These are phyloP conservation scores for Cucurbita maxima DNA, from an alignment of 306 rosid genomes.

Conservation along the genomic window DNA sequence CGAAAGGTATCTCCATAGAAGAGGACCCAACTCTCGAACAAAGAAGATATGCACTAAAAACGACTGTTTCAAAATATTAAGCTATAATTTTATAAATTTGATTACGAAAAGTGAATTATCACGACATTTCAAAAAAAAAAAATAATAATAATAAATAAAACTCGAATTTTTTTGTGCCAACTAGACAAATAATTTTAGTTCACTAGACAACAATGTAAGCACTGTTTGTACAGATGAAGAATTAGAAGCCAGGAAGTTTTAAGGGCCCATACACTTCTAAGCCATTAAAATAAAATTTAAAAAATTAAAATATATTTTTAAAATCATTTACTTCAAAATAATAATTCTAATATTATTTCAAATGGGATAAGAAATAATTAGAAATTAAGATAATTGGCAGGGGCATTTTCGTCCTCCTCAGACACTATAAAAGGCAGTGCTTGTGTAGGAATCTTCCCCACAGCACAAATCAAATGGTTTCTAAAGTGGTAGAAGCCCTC, in stretches of 20 bases:
- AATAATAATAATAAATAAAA: too few relatives aligned
- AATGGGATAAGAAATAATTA: not conserved
- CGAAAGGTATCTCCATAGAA: too few relatives aligned
- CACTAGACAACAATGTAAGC: not conserved
- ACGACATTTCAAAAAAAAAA: too few relatives aligned
- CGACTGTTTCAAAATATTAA: too few relatives aligned
- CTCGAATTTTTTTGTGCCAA: not conserved
- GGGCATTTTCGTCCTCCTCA: not conserved
- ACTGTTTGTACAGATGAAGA: not conserved
- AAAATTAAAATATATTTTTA: not conserved
- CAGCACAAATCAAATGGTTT: slow-evolving; percentile 32
- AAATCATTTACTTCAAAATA: not conserved
- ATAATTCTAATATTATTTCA: not conserved
- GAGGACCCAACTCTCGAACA: too few relatives aligned
- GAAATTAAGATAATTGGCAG: not conserved
- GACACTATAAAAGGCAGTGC: not conserved
- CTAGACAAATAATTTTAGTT: not conserved
- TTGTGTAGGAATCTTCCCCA: not conserved
- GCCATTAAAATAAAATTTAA: not conserved
- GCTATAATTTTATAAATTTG: too few relatives aligned
- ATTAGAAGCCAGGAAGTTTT: not conserved
- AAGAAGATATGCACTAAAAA: too few relatives aligned
- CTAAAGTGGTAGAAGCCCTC: slow-evolving; percentile 61
- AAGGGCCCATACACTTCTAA: not conserved
- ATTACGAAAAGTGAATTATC: too few relatives aligned